These are phyloP conservation scores for Colletotrichum godetiae DNA, from an alignment of 2,329 filamentous ascomycete species.

Conservation along the genomic window DNA sequence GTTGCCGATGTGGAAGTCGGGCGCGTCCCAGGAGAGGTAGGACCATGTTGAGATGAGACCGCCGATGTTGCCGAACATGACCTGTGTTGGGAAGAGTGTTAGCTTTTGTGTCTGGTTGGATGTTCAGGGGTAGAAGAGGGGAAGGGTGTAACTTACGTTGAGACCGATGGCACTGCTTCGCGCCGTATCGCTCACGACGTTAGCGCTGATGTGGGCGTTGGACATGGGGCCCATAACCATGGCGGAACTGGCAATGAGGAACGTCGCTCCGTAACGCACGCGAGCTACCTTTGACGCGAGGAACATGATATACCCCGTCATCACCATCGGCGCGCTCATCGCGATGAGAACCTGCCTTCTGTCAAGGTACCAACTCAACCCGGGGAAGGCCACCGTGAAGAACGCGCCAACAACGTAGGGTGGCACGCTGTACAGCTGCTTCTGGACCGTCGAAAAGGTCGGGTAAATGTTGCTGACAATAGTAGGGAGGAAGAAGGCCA, in stretches of 20 bases:
- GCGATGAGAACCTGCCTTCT: conserved; percentile 71
- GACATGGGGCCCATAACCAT: conserved; percentile 73
- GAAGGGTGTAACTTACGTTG: conserved; percentile 46
- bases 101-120: neutral
- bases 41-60: conserved; percentile 75
- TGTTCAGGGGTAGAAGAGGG: neutral
- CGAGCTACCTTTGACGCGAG: conserved; percentile 62
- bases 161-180: conserved; percentile 74
- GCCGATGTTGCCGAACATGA: conserved; percentile 81
- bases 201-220: conserved; percentile 76
- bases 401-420: conserved; percentile 77
- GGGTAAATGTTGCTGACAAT: conserved; percentile 78
- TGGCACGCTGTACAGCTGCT: conserved; percentile 78
- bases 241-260: conserved; percentile 73
- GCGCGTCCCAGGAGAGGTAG: conserved; percentile 71
- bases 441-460: conserved; percentile 63
- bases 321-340: conserved; percentile 69
- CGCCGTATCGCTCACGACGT: conserved; percentile 78
- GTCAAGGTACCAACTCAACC: conserved; percentile 71
- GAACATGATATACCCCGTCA: conserved; percentile 79
- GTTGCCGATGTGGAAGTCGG: conserved; percentile 77
- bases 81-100: conserved; percentile 3
- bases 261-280: conserved; percentile 76
- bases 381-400: conserved; percentile 72
- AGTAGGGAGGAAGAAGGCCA: conserved; percentile 77